A percentile compares a stretch with the other conserved stretches of the same genome.
These are phyloP conservation scores for Paramarasmius palmivorus DNA, from an alignment of 1,284 basidiomycete genomes.

Conservation along the genomic window DNA sequence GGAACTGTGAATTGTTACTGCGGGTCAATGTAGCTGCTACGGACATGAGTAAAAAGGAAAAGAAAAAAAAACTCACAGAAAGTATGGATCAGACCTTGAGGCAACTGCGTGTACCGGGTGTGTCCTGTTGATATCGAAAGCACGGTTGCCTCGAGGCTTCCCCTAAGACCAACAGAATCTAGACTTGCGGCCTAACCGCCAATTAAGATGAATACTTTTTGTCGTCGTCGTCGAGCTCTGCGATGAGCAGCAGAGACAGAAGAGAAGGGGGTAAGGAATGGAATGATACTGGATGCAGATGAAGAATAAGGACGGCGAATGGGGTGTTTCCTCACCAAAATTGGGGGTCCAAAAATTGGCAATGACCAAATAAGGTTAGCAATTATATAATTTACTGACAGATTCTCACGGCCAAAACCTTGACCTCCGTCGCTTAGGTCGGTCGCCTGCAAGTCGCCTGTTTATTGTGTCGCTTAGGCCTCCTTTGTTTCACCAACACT, in stretches of 20 bases:
- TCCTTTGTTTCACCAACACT: no score
- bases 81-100: neutral
- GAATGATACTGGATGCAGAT: neutral
- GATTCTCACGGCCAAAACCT: neutral
- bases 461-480: no score
- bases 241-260: neutral
- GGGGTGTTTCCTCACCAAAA: neutral
- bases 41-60: neutral
- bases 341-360: neutral
- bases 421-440: neutral
- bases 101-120: neutral
- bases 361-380: neutral
- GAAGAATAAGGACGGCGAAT: neutral
- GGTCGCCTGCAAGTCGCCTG: no score
- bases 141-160: neutral
- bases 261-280: neutral
- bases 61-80: neutral
- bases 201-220: neutral
- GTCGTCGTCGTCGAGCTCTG: neutral
- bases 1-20: neutral
- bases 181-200: neutral
- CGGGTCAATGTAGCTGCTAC: neutral
- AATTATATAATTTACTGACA: neutral
- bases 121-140: constrained; percentile 4
- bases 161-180: neutral